These are phyloP conservation scores for Corniculantispora saksenae DNA, from an alignment of 2,329 filamentous ascomycete genomes.

Conservation along the genomic window DNA sequence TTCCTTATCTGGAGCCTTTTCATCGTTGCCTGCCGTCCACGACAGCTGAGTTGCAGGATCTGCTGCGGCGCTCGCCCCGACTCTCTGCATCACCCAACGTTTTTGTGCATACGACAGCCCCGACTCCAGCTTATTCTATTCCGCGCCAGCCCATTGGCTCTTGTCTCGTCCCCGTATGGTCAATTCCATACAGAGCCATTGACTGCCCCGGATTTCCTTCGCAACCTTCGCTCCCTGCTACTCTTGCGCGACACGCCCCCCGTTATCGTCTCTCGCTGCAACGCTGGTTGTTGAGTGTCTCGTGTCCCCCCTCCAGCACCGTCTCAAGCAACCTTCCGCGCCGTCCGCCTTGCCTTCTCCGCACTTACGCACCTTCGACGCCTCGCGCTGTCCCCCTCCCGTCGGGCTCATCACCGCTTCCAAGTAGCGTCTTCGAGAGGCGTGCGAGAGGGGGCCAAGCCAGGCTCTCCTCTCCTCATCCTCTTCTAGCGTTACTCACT, in stretches of 20 bases:
- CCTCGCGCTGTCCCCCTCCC: slow-evolving; percentile 6
- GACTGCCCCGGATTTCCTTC: not conserved
- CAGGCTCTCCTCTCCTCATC: slow-evolving; percentile 10
- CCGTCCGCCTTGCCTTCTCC: slow-evolving; percentile 10
- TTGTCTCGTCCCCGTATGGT: not conserved
- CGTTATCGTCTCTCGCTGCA: slow-evolving; percentile 10
- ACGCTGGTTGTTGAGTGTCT: not conserved
- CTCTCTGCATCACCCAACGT: not conserved
- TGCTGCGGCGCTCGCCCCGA: not conserved
- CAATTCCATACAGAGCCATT: not conserved
- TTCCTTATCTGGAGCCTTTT: not conserved
- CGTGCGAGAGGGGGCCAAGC: slow-evolving; percentile 14
- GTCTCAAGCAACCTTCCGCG: slow-evolving; percentile 3
- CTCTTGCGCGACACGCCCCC: slow-evolving; percentile 5
- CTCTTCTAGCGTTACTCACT: slow-evolving; percentile 17
- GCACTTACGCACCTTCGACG: slow-evolving; percentile 11
- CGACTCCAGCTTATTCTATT: not conserved
- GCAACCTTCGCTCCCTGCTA: not conserved
- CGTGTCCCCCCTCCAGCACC: slow-evolving; percentile 4
- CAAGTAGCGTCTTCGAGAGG: slow-evolving; percentile 8
- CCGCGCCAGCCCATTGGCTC: slow-evolving; percentile 10
- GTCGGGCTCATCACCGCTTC: slow-evolving; percentile 18
- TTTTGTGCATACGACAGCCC: not conserved
- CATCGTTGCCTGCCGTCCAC: not conserved
- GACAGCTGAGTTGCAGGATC: not conserved